These are phyloP conservation scores for Ochromonas danica DNA, from an alignment of 108 stramenopile genomes.

Conservation along the genomic window DNA sequence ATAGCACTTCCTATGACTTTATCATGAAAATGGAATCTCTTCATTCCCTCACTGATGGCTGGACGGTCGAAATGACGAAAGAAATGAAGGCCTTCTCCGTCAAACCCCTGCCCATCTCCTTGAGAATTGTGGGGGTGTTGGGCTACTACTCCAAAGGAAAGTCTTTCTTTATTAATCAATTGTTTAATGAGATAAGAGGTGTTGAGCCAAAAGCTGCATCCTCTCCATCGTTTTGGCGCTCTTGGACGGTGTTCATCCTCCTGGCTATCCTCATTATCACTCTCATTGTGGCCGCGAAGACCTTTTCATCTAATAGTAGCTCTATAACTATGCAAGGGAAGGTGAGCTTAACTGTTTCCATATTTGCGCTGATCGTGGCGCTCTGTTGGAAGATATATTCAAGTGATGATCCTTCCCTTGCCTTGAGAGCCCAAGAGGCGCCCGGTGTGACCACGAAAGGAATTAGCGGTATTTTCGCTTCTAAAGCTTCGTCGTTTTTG, in stretches of 20 bases:
- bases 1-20: background rate
- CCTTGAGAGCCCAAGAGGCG: background rate
- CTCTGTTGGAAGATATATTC: too few relatives aligned
- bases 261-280: too few relatives aligned
- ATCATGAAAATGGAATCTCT: background rate
- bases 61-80: background rate
- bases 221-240: too few relatives aligned
- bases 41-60: background rate
- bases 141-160: background rate
- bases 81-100: background rate
- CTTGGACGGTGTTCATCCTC: background rate
- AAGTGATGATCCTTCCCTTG: background rate
- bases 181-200: background rate
- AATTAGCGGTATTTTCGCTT: background rate
- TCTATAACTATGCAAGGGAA: too few relatives aligned
- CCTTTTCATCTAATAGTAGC: background rate
- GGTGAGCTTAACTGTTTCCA: too few relatives aligned
- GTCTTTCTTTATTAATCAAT: background rate
- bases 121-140: background rate
- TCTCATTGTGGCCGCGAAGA: too few relatives aligned
- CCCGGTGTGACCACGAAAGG: background rate
- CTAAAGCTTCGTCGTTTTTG: background rate
- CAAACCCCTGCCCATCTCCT: background rate
- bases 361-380: too few relatives aligned
- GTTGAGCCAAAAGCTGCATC: background rate